Percentiles rank a stretch among this genome's conserved stretches.
phyloP scores from a whole-genome alignment of 2,329 filamentous ascomycete genomes.

The Thielaviopsis ethacetica region DNA sequence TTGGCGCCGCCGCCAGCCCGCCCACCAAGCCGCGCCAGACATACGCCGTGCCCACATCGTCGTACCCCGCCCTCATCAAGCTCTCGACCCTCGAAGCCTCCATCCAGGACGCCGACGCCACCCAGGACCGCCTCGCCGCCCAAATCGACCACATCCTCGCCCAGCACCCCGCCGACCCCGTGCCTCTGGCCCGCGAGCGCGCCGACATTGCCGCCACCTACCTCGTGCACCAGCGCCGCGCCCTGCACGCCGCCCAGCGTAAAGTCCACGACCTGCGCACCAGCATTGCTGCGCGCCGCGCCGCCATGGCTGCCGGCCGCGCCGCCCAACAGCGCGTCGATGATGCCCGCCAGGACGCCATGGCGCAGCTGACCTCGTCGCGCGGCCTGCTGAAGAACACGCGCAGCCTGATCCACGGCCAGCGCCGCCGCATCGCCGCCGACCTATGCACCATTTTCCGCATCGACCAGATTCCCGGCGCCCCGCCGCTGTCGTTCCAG shows the following conservation, averaged over 20 bases:
- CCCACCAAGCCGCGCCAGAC: constrained; percentile 33
- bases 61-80: constrained; percentile 77
- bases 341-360: constrained; percentile 44
- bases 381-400: constrained; percentile 38
- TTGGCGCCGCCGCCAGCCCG: constrained; percentile 25
- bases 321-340: constrained; percentile 40
- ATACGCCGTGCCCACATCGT: constrained; percentile 45
- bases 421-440: constrained; percentile 74
- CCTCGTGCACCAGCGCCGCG: constrained; percentile 47
- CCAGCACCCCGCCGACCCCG: constrained; percentile 23
- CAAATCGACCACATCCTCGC: constrained; percentile 54
- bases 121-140: constrained; percentile 53
- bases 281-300: constrained; percentile 48
- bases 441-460: constrained; percentile 67
- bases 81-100: constrained; percentile 79
- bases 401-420: constrained; percentile 57
- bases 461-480: constrained; percentile 46
- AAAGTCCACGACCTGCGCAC: constrained; percentile 50
- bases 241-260: constrained; percentile 43
- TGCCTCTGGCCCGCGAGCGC: constrained; percentile 33
- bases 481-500: constrained; percentile 58
- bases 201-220: constrained; percentile 32
- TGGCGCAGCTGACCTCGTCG: constrained; percentile 40
- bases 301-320: constrained; percentile 50
- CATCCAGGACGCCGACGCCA: constrained; percentile 74